Evolutionary conservation across 441 rosid species (phyloP).

Genomic region (Arabidopsis lyrata): DNA sequence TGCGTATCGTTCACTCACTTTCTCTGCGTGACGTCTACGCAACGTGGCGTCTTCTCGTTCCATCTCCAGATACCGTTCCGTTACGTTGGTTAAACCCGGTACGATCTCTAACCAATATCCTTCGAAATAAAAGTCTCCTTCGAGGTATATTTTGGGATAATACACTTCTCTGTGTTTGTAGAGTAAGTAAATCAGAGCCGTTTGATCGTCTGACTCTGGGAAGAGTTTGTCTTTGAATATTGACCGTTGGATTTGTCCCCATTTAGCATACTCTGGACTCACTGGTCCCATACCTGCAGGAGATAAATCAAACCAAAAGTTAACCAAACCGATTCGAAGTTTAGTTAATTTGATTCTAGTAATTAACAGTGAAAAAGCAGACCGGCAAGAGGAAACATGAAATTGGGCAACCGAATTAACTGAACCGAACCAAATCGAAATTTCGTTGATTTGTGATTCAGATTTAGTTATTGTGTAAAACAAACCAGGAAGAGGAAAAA

Average conservation of each 20-base stretch:
- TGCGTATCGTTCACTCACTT: slow-evolving; percentile 78
- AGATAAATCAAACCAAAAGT: not conserved
- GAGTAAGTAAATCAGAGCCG: slow-evolving; percentile 76
- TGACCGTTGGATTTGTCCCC: slow-evolving; percentile 78
- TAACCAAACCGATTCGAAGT: not conserved
- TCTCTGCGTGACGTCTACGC: slow-evolving; percentile 86
- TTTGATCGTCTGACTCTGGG: slow-evolving; percentile 89
- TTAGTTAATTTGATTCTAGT: not conserved
- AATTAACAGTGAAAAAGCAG: too few relatives aligned
- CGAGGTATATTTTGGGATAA: slow-evolving; percentile 71
- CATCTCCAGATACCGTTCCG: slow-evolving; percentile 61
- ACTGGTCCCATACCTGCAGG: slow-evolving; percentile 49
- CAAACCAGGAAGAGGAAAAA: not conserved
- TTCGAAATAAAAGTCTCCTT: slow-evolving; percentile 73
- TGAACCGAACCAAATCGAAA: too few relatives aligned
- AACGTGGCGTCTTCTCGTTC: slow-evolving; percentile 56
- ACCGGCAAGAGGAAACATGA: not conserved
- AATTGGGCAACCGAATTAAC: too few relatives aligned
- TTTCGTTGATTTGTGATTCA: too few relatives aligned
- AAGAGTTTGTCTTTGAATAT: slow-evolving; percentile 80
- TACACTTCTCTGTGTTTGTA: slow-evolving; percentile 57
- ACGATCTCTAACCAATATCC: slow-evolving; percentile 83
- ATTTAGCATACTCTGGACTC: slow-evolving; percentile 55
- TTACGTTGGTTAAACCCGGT: slow-evolving; percentile 58
- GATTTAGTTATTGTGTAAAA: too few relatives aligned